These are phyloP conservation scores for Plantago rigida DNA, from an alignment of 305 asterid species.

Conservation along the genomic window DNA sequence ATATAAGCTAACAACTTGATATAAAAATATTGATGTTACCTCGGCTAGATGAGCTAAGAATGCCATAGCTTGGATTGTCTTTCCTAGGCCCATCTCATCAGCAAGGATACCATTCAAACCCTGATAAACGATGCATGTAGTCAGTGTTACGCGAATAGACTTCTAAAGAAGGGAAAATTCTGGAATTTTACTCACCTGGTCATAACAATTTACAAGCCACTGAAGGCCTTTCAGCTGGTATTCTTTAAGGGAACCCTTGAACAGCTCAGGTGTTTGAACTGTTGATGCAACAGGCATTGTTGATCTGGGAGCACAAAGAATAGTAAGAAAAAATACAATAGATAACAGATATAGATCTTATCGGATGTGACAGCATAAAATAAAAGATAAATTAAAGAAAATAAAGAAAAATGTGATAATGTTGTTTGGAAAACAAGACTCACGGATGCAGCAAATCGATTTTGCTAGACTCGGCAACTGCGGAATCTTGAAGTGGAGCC, in stretches of 20 bases:
- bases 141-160: constrained; percentile 23
- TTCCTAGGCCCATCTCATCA: constrained; percentile 99
- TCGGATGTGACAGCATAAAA: background rate
- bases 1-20: constrained; percentile 18
- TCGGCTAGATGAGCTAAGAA: constrained; percentile 97
- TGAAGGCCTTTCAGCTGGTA: constrained; percentile 95
- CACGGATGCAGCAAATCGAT: constrained; percentile 94
- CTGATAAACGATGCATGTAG: constrained; percentile 30
- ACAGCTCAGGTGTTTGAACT: constrained; percentile 79
- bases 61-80: constrained; percentile 98
- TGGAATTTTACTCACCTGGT: constrained; percentile 52
- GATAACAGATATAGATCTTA: background rate
- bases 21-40: constrained; percentile 38
- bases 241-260: constrained; percentile 87
- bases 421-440: constrained; percentile 30
- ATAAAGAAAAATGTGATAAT: background rate
- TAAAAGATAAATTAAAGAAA: background rate
- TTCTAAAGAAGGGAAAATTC: constrained; percentile 19
- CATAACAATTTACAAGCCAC: constrained; percentile 99
- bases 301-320: constrained; percentile 45
- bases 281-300: constrained; percentile 96
- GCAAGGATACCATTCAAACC: constrained; percentile 99
- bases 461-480: constrained; percentile 57
- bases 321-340: constrained; percentile 13
- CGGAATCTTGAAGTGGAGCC: constrained; percentile 55